phyloP scores from a whole-genome alignment of 331 rosid genomes.

The Malus hybrid region DNA sequence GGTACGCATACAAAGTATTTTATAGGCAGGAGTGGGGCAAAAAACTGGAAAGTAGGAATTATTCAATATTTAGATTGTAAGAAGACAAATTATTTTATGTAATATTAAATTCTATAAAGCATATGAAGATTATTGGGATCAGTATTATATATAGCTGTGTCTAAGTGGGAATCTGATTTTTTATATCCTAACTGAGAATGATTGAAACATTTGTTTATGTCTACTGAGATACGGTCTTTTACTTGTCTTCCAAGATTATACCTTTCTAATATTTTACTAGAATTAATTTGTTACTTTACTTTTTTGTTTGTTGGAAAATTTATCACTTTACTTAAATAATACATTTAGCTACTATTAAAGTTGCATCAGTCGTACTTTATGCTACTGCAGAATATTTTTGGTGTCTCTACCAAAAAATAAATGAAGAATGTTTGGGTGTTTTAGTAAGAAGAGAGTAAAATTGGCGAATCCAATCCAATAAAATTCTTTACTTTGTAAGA shows the following conservation, averaged over 20 bases:
- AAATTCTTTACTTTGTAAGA: too few species aligned
- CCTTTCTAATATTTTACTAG: conserved; percentile 11
- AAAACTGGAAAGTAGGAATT: conserved; percentile 19
- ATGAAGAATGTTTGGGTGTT: neutral
- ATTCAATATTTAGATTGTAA: conserved; percentile 19
- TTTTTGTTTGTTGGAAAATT: neutral
- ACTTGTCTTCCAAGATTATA: conserved; percentile 39
- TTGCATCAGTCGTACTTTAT: neutral
- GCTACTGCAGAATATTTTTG: neutral
- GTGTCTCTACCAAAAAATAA: neutral
- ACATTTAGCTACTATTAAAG: neutral
- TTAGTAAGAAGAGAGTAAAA: neutral
- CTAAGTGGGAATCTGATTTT: conserved; percentile 8
- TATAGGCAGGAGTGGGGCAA: conserved; percentile 16
- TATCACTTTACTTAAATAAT: neutral
- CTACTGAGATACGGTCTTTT: conserved; percentile 43
- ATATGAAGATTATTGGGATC: conserved; percentile 23
- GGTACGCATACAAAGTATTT: neutral
- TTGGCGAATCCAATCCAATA: too few species aligned
- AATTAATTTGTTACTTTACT: neutral
- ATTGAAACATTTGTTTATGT: conserved; percentile 28
- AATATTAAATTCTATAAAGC: conserved; percentile 12
- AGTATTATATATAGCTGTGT: conserved; percentile 2
- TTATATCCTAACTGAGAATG: conserved; percentile 25
- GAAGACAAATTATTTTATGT: conserved; percentile 27